These are phyloP conservation scores for Hippophae rhamnoides DNA, from an alignment of 306 rosid genomes.

Conservation along the genomic window DNA sequence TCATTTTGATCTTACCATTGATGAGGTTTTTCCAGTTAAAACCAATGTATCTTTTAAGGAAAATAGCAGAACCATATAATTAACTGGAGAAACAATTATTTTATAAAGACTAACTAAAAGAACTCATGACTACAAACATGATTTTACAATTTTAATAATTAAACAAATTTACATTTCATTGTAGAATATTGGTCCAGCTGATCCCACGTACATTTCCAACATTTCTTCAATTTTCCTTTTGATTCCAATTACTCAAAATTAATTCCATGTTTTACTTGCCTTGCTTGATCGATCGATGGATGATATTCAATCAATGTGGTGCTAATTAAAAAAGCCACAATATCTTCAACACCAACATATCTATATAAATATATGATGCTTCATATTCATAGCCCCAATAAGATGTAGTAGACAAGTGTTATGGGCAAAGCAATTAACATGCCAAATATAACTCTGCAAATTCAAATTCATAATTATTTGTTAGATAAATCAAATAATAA, in stretches of 20 bases:
- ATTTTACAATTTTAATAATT: constrained; percentile 47
- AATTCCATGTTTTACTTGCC: too few relatives aligned
- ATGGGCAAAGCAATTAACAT: constrained; percentile 89
- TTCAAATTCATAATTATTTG: background rate
- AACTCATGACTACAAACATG: constrained; percentile 38
- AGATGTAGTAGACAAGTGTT: constrained; percentile 79
- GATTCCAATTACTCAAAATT: too few relatives aligned
- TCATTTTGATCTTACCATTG: constrained; percentile 7
- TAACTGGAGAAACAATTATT: constrained; percentile 19
- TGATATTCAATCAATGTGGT: too few relatives aligned
- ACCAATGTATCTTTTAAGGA: constrained; percentile 5
- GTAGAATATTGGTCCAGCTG: constrained; percentile 20
- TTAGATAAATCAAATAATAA: background rate
- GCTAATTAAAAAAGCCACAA: too few relatives aligned
- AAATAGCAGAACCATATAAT: constrained; percentile 9
- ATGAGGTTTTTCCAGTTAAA: background rate
- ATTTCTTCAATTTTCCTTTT: background rate
- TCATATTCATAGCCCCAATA: constrained; percentile 58
- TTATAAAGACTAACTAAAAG: constrained; percentile 19
- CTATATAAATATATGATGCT: constrained; percentile 3
- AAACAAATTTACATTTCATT: constrained; percentile 22
- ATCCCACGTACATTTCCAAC: background rate
- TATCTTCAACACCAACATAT: too few relatives aligned
- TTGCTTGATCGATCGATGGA: too few relatives aligned
- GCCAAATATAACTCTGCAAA: constrained; percentile 89